phyloP scores from a whole-genome alignment of 2,329 filamentous ascomycete genomes.

The Cladosporium sp. region DNA sequence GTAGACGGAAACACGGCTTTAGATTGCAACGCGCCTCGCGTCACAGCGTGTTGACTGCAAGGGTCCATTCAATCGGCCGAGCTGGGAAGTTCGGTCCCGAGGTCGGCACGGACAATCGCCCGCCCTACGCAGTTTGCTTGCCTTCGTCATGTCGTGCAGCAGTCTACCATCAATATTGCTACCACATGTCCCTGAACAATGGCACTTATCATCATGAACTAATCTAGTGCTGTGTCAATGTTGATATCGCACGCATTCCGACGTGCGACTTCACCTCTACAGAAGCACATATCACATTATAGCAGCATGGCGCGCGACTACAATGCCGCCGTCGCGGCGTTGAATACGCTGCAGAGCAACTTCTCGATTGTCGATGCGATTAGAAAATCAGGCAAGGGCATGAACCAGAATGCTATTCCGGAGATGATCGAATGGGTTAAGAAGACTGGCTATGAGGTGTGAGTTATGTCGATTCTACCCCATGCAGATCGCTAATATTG shows the following conservation, averaged over 20 bases:
- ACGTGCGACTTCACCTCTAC: slow-evolving; percentile 8
- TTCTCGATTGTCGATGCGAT: slow-evolving; percentile 72
- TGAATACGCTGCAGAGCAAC: slow-evolving; percentile 78
- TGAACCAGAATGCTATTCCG: slow-evolving; percentile 72
- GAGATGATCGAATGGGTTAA: slow-evolving; percentile 77
- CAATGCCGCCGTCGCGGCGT: slow-evolving; percentile 63
- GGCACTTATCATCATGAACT: background rate
- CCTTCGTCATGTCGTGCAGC: background rate
- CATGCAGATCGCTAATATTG: slow-evolving; percentile 12
- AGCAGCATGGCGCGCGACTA: slow-evolving; percentile 24
- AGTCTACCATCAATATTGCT: no score
- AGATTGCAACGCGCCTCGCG: background rate
- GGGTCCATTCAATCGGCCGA: background rate
- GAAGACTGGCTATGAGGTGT: slow-evolving; percentile 70
- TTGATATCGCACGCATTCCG: slow-evolving; percentile 7
- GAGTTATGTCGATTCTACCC: slow-evolving; percentile 27
- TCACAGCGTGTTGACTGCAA: background rate
- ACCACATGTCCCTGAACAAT: no score
- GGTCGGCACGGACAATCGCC: background rate
- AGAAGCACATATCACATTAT: slow-evolving; percentile 3
- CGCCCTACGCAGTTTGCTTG: background rate
- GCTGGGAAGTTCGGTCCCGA: no score
- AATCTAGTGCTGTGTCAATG: slow-evolving; percentile 12
- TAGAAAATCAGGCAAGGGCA: slow-evolving; percentile 65
- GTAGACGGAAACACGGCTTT: background rate